Conservation (phyloP, 495 filamentous ascomycete species). For the Pseudevernia furfuracea region DNA sequence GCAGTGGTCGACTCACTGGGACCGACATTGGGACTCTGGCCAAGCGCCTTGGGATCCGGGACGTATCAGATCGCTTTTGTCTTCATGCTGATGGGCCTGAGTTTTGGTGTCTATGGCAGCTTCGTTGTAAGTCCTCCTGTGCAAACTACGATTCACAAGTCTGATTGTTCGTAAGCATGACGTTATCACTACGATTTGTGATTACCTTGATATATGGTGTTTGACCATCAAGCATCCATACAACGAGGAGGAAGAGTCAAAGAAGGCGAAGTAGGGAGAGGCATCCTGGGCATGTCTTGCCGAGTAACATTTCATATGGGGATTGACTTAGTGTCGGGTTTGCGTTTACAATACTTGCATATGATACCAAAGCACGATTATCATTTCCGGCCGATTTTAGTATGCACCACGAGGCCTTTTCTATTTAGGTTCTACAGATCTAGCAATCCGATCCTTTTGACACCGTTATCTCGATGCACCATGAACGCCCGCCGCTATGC, state of each 20-base stretch:
- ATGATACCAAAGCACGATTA: slow-evolving; percentile 14
- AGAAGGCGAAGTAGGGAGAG: slow-evolving; percentile 26
- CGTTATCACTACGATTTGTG: slow-evolving; percentile 93
- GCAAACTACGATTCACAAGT: background rate
- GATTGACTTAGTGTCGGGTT: background rate
- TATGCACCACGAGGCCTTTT: background rate
- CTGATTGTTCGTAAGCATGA: slow-evolving; percentile 46
- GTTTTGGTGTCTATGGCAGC: slow-evolving; percentile 83
- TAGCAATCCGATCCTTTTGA: background rate
- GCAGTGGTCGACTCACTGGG: slow-evolving; percentile 74
- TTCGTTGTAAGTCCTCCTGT: slow-evolving; percentile 59
- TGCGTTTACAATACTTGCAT: background rate
- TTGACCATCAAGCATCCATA: slow-evolving; percentile 82
- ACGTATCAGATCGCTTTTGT: slow-evolving; percentile 79
- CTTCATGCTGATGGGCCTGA: slow-evolving; percentile 72
- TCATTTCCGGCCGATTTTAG: background rate
- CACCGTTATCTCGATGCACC: background rate
- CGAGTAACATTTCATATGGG: no score
- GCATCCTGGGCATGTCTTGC: background rate
- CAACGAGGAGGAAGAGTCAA: slow-evolving; percentile 25
- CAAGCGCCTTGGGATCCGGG: slow-evolving; percentile 62
- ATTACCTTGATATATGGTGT: slow-evolving; percentile 97
- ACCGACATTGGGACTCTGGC: slow-evolving; percentile 67
- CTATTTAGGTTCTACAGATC: background rate
- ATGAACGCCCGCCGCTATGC: slow-evolving; percentile 1